A percentile compares a stretch with the other conserved stretches of the same genome.
Evolutionary conservation across 495 filamentous ascomycete genomes (phyloP).

Genomic region (Podospora comata): DNA sequence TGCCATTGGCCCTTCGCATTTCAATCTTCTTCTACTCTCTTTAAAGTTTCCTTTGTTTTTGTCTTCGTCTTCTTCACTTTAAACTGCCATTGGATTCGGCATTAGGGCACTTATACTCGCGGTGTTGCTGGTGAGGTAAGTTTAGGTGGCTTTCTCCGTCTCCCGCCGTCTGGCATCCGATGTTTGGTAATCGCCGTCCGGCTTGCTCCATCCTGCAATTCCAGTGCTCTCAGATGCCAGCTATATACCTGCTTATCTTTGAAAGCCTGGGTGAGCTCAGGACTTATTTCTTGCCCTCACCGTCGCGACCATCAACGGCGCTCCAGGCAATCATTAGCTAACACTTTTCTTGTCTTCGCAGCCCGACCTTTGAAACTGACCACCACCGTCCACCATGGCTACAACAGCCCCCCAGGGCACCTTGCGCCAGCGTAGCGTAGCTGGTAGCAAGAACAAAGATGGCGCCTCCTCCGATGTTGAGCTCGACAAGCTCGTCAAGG

Average conservation of each 20-base stretch:
- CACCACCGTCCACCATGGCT: slow-evolving; percentile 34
- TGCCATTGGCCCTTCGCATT: slow-evolving; percentile 4
- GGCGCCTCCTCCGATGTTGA: slow-evolving; percentile 43
- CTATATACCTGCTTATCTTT: neutral
- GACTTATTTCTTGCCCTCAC: neutral
- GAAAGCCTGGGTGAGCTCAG: neutral
- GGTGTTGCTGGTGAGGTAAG: slow-evolving; percentile 18
- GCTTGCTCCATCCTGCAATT: neutral
- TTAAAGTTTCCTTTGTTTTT: slow-evolving; percentile 21
- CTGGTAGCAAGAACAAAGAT: slow-evolving; percentile 42
- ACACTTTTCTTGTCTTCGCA: slow-evolving; percentile 3
- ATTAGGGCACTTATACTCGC: neutral
- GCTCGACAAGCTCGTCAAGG: slow-evolving; percentile 42
- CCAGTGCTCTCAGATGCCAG: slow-evolving; percentile 1
- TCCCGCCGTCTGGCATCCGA: neutral
- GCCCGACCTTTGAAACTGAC: slow-evolving; percentile 12
- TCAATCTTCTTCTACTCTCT: slow-evolving; percentile 23
- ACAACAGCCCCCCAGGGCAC: slow-evolving; percentile 43
- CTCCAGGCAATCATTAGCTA: slow-evolving; percentile 8
- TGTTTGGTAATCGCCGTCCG: neutral
- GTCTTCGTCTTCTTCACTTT: slow-evolving; percentile 16
- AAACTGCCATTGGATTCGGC: neutral
- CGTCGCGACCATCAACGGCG: neutral
- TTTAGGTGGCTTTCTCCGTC: slow-evolving; percentile 4
- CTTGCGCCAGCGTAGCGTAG: slow-evolving; percentile 54